Percentiles rank a stretch among this genome's conserved stretches.
phyloP scores from a whole-genome alignment of 169 alveolate species.

The Plasmodium blacklocki region DNA sequence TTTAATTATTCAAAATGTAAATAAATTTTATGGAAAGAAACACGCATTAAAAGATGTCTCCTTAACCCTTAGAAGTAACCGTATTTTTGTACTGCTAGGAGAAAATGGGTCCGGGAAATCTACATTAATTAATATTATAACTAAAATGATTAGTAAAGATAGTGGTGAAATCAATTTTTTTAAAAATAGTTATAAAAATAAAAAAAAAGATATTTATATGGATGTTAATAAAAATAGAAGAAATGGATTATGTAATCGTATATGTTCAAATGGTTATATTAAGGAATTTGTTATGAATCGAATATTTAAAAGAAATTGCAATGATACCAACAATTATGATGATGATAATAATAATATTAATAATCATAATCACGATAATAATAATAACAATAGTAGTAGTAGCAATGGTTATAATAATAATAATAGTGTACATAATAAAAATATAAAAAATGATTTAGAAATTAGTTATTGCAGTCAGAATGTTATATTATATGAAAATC shows the following conservation, averaged over 20 bases:
- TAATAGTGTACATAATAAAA: not conserved
- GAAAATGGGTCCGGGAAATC: slow-evolving; percentile 76
- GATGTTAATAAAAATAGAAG: not conserved
- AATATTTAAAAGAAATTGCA: not conserved
- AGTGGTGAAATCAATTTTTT: slow-evolving; percentile 50
- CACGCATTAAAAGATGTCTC: slow-evolving; percentile 50
- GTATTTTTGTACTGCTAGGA: slow-evolving; percentile 62
- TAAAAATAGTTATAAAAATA: slow-evolving; percentile 11
- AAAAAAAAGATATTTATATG: not conserved
- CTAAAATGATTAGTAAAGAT: slow-evolving; percentile 44
- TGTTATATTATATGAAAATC: slow-evolving; percentile 54
- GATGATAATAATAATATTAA: not conserved
- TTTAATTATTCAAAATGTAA: slow-evolving; percentile 42
- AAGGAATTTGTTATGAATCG: not conserved
- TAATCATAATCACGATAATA: no score
- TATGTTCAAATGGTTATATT: not conserved
- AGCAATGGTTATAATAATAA: not conserved
- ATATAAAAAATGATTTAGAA: not conserved
- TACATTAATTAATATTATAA: slow-evolving; percentile 62
- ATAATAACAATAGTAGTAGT: no score
- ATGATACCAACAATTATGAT: not conserved
- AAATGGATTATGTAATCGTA: not conserved
- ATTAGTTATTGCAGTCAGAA: slow-evolving; percentile 70
- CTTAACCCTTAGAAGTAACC: slow-evolving; percentile 25
- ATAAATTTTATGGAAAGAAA: slow-evolving; percentile 61